Percentiles rank a stretch among this genome's conserved stretches.
Conservation (phyloP, 306 rosid species). For the Glycine latifolia region DNA sequence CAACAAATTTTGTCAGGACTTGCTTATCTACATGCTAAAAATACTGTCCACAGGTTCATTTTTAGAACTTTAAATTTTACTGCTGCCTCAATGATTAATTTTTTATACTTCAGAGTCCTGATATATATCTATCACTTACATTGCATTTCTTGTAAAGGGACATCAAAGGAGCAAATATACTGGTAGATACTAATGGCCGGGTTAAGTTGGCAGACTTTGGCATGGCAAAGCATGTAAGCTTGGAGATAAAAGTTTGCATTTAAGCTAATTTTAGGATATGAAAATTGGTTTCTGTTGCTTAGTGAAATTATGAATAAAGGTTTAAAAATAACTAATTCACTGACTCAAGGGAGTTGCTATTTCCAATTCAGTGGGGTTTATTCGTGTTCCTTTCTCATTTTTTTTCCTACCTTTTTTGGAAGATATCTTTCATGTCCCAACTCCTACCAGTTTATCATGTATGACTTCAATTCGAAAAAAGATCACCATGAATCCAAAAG, state of each 20-base stretch:
- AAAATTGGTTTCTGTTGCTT: slow-evolving; percentile 16
- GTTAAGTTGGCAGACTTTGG: slow-evolving; percentile 97
- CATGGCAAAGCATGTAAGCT: slow-evolving; percentile 97
- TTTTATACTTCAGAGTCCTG: background rate
- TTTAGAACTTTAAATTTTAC: slow-evolving; percentile 8
- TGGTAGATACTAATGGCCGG: slow-evolving; percentile 87
- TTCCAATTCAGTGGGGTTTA: background rate
- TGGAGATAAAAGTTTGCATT: slow-evolving; percentile 27
- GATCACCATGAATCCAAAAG: background rate
- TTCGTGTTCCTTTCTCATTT: background rate
- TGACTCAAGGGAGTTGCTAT: slow-evolving; percentile 8
- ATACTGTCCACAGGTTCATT: slow-evolving; percentile 84
- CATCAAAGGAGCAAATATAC: slow-evolving; percentile 94
- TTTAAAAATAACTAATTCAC: slow-evolving; percentile 4
- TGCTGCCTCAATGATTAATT: slow-evolving; percentile 30
- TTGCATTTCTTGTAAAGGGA: slow-evolving; percentile 69
- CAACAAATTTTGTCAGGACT: slow-evolving; percentile 92
- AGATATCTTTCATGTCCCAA: slow-evolving; percentile 7
- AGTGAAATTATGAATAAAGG: slow-evolving; percentile 19
- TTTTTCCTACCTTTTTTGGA: background rate
- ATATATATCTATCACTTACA: slow-evolving; percentile 7
- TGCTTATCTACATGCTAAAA: slow-evolving; percentile 84
- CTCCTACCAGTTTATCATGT: background rate
- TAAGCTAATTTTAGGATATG: slow-evolving; percentile 24
- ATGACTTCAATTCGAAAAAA: background rate